Base-by-base conservation (phyloP, 257 asterid species). In the Penstemon barbatus region DNA sequence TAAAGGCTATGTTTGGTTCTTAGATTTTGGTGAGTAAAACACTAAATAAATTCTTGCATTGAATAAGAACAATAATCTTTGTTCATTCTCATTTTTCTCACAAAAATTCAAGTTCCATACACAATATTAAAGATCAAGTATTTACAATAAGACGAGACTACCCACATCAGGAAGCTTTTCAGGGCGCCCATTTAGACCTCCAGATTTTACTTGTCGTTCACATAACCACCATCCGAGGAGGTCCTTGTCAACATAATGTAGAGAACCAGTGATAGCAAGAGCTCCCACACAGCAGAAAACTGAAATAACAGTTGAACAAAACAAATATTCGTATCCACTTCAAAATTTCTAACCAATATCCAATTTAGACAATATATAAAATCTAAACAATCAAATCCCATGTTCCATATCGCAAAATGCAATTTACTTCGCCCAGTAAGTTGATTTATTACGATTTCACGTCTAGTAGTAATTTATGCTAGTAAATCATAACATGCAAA, bases 141-240 rank as follows among this genome's bases (percentile, higher is more conserved):
- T 53, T 69, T 9, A 59, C 36, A 60, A 48, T 60, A 43, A 66
- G 66, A 52, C 1, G 33, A 49, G 69, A 44, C 57, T 61, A 66
- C 98, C 42, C 77, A 93, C 97, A 83, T 93, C 99, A 70, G 97
- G 97, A 76, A 93, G 99, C 89, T 93, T 93, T 85, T 93, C 98
- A 1, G 98, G 98, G 51, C 97, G 97, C 69, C 98, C 98, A 75
- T 90, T 93, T 40, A 93, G 84, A 72, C 97, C 98, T 15, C 98
- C 98, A 40, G 94, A 83, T 81, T 90, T 85, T 42, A 90, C 96
- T 84, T 93, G 97, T 61, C 99, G 79, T 77, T 93, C 97, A 69
- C 95, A 93, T 70, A 90, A 72, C 97, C 99, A 93, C 99, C 99
- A 93, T 18, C 97, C 97, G 18, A 93, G 99, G 81, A 90, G 97